Percentiles rank a stretch among this genome's conserved stretches.
phyloP scores from a whole-genome alignment of 768 basidiomycete species.

The Termitomyces sp. region DNA sequence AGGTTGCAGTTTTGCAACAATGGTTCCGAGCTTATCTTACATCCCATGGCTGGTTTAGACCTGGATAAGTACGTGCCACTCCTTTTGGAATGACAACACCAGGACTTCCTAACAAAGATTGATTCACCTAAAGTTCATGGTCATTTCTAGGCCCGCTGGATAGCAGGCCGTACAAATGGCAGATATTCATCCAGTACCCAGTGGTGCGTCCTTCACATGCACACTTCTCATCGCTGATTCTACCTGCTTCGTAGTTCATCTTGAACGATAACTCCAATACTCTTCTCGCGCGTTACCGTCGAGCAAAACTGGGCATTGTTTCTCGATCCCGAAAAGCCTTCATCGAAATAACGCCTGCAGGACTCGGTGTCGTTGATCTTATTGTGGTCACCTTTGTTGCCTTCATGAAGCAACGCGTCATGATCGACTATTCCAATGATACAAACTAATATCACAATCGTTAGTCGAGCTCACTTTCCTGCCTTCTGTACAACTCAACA shows the following conservation, averaged over 20 bases:
- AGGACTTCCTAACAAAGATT: neutral
- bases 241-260: constrained; percentile 25
- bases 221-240: neutral
- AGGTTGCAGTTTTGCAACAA: constrained; percentile 24
- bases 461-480: neutral
- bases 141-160: constrained; percentile 36
- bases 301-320: constrained; percentile 31
- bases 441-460: neutral
- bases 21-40: constrained; percentile 19
- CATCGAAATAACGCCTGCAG: constrained; percentile 30
- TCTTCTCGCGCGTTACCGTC: constrained; percentile 29
- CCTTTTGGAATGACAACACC: neutral
- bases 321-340: constrained; percentile 31
- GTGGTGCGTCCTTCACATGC: constrained; percentile 25
- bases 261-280: constrained; percentile 27
- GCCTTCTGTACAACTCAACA: neutral
- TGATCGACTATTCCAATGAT: constrained; percentile 13
- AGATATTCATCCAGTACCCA: constrained; percentile 35
- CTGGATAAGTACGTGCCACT: constrained; percentile 21
- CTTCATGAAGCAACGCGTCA: constrained; percentile 24
- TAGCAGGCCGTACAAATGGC: constrained; percentile 34
- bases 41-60: constrained; percentile 5
- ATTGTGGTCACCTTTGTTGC: constrained; percentile 30
- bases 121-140: constrained; percentile 29
- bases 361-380: constrained; percentile 26